phyloP scores from a whole-genome alignment of 2,329 filamentous ascomycete species.

The Corniculantispora saksenae region DNA sequence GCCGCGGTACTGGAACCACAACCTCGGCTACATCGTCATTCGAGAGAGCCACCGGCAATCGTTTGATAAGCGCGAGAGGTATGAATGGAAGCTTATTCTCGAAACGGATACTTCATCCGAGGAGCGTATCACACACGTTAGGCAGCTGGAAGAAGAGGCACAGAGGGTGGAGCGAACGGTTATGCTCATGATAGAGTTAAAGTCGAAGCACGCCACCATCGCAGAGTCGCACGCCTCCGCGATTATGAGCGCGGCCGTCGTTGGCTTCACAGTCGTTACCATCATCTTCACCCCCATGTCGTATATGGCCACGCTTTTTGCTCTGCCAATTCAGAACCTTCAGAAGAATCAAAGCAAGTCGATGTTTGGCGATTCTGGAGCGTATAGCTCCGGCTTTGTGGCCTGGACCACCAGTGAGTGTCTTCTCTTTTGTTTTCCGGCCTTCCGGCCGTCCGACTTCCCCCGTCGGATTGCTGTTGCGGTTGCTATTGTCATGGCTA shows the following conservation, averaged over 20 bases:
- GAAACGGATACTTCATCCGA: background rate
- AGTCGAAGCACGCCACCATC: conserved; percentile 1
- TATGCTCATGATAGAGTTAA: background rate
- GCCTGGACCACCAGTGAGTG: background rate
- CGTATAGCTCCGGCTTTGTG: background rate
- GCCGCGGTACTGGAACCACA: background rate
- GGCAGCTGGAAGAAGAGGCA: conserved; percentile 9
- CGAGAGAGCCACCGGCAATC: background rate
- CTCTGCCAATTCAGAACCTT: background rate
- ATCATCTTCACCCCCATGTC: conserved; percentile 11
- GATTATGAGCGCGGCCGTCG: background rate
- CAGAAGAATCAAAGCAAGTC: background rate
- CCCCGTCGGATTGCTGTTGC: too few species aligned
- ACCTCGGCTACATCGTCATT: background rate
- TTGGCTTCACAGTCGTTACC: conserved; percentile 3
- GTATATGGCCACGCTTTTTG: conserved; percentile 4
- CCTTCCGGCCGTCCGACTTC: too few species aligned
- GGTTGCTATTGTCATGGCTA: too few species aligned
- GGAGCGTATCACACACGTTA: background rate
- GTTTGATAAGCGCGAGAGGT: background rate
- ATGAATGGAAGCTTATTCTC: background rate
- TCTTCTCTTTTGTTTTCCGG: too few species aligned
- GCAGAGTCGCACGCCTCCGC: background rate
- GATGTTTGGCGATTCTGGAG: background rate
- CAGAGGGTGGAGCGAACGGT: background rate